Percentiles rank a stretch among this genome's conserved stretches.
Conservation (phyloP, 2,329 filamentous ascomycete genomes). For the Thielaviopsis populi region DNA sequence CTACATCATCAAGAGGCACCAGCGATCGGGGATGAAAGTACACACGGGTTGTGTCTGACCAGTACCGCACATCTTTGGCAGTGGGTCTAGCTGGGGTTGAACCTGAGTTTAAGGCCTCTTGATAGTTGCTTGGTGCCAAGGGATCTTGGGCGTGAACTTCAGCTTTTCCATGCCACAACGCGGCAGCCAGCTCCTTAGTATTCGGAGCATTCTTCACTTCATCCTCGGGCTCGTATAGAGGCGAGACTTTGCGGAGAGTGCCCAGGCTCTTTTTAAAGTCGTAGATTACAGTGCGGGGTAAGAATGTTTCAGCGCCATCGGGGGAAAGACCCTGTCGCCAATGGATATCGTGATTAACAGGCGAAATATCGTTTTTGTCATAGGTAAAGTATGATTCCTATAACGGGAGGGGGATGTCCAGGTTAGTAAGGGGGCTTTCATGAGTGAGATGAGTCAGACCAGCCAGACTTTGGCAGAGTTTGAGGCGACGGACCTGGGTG, state of each 20-base stretch:
- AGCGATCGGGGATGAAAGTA: slow-evolving; percentile 84
- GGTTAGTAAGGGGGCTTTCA: not conserved
- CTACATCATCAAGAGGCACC: slow-evolving; percentile 74
- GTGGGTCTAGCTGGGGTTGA: slow-evolving; percentile 47
- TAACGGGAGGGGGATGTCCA: not conserved
- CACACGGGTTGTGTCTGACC: slow-evolving; percentile 90
- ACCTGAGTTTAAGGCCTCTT: slow-evolving; percentile 62
- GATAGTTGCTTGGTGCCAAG: slow-evolving; percentile 56
- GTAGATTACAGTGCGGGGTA: slow-evolving; percentile 82
- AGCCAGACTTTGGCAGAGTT: not conserved
- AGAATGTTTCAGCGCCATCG: slow-evolving; percentile 81
- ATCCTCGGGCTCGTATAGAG: slow-evolving; percentile 47
- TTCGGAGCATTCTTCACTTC: not conserved
- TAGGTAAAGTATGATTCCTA: slow-evolving; percentile 98
- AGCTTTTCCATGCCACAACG: slow-evolving; percentile 6
- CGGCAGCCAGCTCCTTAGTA: not conserved
- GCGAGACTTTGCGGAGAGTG: slow-evolving; percentile 71
- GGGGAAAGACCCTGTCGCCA: slow-evolving; percentile 71
- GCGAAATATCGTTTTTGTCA: slow-evolving; percentile 29
- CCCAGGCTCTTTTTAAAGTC: slow-evolving; percentile 92
- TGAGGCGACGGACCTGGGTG: slow-evolving; percentile 46
- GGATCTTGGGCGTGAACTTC: slow-evolving; percentile 33
- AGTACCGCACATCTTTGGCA: slow-evolving; percentile 67
- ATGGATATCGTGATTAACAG: slow-evolving; percentile 49
- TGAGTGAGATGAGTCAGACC: not conserved